Base-by-base conservation (phyloP, 2,329 filamentous ascomycete species). In the Aspergillus floridensis region DNA sequence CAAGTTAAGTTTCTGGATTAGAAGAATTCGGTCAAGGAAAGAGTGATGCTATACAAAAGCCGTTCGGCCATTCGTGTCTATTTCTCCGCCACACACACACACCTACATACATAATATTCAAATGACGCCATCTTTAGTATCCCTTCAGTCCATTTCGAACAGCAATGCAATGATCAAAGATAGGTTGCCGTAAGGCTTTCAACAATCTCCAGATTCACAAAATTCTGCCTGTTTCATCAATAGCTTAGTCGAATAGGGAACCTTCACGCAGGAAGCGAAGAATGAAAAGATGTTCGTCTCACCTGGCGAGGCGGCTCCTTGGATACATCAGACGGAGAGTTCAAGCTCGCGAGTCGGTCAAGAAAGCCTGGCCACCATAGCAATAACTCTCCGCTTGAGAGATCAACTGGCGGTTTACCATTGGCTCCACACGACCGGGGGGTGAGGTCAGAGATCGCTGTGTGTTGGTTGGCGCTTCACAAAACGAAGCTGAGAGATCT, bases 401-500 rank as follows among this genome's bases (percentile, higher is more conserved):
- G 56, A 57, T 46, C 35, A 12, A 35, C 12, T 35, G 49, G 41
- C 48, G 38, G 35, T 22, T 41, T 22, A 49, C 29, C 56, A 24
- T 44, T 50, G 56, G 38, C 35, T 38, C 38, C 8, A 56, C 35
- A 21, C n/a, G 38, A 46, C n/a, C 56, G 26, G 24, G 38, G 32
- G 19, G 38, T 3, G 38, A 44, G 38, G 38, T 44, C 38, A 44
- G 38, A 31, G 38, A 57, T 57, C 51, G 49, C 48, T 52, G 48
- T 19, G 41, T 35, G 24, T 47, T 35, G 32, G 56, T n/a, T 52
- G 56, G 49, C 26, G 56, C 53, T 57, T 57, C 49, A 57, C 56
- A 26, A 53, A 31, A 16, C 49, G 50, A 48, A 58, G 53, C 49
- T 58, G 56, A 58, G 56, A 51, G 56, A 58, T 58, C 56, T 38